Percentiles rank a stretch among this genome's conserved stretches.
These are phyloP conservation scores for Ophiostoma sp. DNA, from an alignment of 2,329 filamentous ascomycete species.

Conservation along the genomic window DNA sequence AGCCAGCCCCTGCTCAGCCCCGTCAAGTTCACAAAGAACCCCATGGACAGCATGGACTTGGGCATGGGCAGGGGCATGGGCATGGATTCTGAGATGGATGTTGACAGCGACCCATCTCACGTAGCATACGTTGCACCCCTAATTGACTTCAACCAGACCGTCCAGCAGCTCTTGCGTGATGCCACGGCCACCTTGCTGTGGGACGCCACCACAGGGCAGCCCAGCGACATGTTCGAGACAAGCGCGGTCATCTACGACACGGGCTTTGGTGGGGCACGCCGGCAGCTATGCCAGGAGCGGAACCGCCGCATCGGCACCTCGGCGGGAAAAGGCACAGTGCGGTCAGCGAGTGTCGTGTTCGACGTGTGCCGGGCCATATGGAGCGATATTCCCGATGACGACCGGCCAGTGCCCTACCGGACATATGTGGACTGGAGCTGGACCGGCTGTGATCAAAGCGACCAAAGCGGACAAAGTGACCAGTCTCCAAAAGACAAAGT, in stretches of 20 bases:
- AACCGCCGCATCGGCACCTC: conserved; percentile 12
- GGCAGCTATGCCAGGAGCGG: conserved; percentile 13
- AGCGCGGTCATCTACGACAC: conserved; percentile 12
- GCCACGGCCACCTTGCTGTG: conserved; percentile 14
- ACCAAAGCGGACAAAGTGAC: too few relatives aligned
- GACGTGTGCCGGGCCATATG: conserved; percentile 11
- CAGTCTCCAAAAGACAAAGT: not conserved
- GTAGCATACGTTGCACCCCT: not conserved
- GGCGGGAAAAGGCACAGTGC: not conserved
- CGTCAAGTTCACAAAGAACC: not conserved
- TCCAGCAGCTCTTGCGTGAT: conserved; percentile 12
- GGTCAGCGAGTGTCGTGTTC: not conserved
- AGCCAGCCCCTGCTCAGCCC: conserved; percentile 10
- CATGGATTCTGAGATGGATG: not conserved
- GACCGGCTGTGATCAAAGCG: not conserved
- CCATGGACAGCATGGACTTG: not conserved
- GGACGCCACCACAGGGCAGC: conserved; percentile 11
- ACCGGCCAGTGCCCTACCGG: conserved; percentile 7
- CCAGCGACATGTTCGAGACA: conserved; percentile 14
- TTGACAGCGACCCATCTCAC: not conserved
- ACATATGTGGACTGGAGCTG: conserved; percentile 16
- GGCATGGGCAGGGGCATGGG: not conserved
- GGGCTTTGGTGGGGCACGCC: conserved; percentile 1
- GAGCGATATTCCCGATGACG: not conserved
- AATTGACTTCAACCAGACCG: not conserved